Conservation (phyloP, 2,329 filamentous ascomycete genomes). For the Calonectria crousiana region DNA sequence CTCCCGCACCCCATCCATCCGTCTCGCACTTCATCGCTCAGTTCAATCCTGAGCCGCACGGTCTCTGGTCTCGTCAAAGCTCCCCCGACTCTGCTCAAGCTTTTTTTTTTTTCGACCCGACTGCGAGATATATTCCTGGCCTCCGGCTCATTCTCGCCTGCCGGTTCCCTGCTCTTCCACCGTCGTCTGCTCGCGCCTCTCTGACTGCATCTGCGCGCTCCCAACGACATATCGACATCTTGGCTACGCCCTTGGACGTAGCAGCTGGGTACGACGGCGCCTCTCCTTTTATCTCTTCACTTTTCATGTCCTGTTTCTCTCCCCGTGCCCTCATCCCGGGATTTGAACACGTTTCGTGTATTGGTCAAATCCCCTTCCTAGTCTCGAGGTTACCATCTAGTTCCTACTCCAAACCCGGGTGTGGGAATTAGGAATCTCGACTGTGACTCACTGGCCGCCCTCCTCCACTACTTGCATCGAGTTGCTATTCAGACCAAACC, state of each 20-base stretch:
- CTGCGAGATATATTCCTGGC: slow-evolving; percentile 32
- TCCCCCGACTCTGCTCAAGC: background rate
- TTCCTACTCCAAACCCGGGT: slow-evolving; percentile 31
- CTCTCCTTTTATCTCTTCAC: slow-evolving; percentile 29
- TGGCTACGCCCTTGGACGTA: slow-evolving; percentile 31
- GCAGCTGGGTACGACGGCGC: slow-evolving; percentile 39
- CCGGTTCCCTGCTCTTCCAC: slow-evolving; percentile 29
- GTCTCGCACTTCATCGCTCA: slow-evolving; percentile 24
- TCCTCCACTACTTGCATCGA: slow-evolving; percentile 42
- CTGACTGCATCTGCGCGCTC: slow-evolving; percentile 26
- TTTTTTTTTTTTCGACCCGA: background rate
- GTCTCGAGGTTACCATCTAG: slow-evolving; percentile 38
- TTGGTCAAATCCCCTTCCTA: slow-evolving; percentile 38
- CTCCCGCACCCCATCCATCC: slow-evolving; percentile 31
- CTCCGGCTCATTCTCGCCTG: slow-evolving; percentile 27
- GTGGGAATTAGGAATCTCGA: slow-evolving; percentile 45
- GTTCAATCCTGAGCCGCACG: slow-evolving; percentile 29
- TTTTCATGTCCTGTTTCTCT: slow-evolving; percentile 21
- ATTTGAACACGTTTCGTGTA: slow-evolving; percentile 23
- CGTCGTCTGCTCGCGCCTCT: slow-evolving; percentile 27
- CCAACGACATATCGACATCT: slow-evolving; percentile 29
- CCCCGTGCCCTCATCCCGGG: slow-evolving; percentile 2
- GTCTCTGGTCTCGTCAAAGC: slow-evolving; percentile 26
- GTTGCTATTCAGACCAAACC: slow-evolving; percentile 37
- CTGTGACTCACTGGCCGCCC: slow-evolving; percentile 50